Evolutionary conservation across 257 asterid genomes (phyloP).

Genomic region (Linderniella brevidens): DNA sequence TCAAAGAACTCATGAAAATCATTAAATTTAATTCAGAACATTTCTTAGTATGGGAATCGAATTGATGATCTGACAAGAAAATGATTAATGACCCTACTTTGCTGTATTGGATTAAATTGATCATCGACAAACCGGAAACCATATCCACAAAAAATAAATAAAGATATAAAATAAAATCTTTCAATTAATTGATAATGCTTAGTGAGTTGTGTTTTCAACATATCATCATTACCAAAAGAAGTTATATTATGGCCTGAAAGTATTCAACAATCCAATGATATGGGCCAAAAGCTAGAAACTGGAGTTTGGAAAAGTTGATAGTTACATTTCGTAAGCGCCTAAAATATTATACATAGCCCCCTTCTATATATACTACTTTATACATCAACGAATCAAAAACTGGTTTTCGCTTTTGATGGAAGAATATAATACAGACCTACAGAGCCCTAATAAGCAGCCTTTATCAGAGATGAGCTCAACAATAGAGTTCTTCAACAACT

Average conservation of each 20-base stretch:
- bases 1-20: too few species aligned
- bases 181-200: too few species aligned
- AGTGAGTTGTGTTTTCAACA: constrained; percentile 7
- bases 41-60: too few species aligned
- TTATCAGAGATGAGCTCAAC: constrained; percentile 17
- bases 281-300: constrained; percentile 18
- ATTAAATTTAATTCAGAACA: too few species aligned
- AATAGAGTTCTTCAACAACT: constrained; percentile 28
- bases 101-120: constrained; percentile 14
- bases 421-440: constrained; percentile 18
- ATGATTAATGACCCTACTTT: constrained; percentile 35
- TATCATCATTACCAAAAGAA: constrained; percentile 19
- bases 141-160: too few species aligned
- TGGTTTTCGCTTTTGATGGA: constrained; percentile 17
- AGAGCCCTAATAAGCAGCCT: constrained; percentile 22
- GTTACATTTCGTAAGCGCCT: constrained; percentile 11
- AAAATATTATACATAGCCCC: constrained; percentile 21
- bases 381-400: constrained; percentile 8
- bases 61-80: not conserved
- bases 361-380: not conserved
- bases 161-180: too few species aligned
- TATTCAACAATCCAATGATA: not conserved
- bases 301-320: constrained; percentile 10
- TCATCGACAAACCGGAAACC: constrained; percentile 3
- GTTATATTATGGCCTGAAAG: not conserved